A percentile compares a stretch with the other conserved stretches of the same genome.
These are phyloP conservation scores for Amaranthus hypochondriacus DNA, from an alignment of 148 eudicot genomes.

Conservation along the genomic window DNA sequence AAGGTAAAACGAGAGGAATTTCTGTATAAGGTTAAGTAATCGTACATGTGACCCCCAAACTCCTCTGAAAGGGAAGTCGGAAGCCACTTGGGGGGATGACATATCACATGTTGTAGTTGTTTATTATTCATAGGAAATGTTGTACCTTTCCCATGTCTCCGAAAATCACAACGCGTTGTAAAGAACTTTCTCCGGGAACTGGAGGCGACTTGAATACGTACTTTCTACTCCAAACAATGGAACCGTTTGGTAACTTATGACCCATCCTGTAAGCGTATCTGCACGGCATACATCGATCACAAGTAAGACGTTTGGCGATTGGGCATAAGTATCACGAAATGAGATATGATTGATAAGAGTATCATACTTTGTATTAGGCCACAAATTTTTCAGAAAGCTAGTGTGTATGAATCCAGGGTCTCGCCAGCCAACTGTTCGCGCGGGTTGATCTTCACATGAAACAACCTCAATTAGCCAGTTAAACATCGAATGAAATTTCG, in stretches of 20 bases:
- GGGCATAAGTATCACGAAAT: too few species aligned
- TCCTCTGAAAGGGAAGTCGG: too few species aligned
- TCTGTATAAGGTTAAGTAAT: background rate
- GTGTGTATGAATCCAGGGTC: conserved; percentile 68
- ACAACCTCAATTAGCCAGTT: background rate
- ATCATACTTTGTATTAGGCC: conserved; percentile 56
- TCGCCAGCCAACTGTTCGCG: conserved; percentile 70
- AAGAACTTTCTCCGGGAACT: conserved; percentile 69
- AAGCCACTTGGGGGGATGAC: too few species aligned
- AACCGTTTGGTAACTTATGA: conserved; percentile 45
- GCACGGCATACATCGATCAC: conserved; percentile 13
- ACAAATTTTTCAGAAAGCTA: conserved; percentile 50
- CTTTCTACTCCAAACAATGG: conserved; percentile 48
- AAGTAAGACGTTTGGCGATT: background rate
- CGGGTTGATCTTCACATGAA: conserved; percentile 42
- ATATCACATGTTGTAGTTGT: too few species aligned
- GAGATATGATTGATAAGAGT: background rate
- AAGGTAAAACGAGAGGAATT: background rate
- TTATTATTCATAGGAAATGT: background rate
- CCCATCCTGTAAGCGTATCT: conserved; percentile 74
- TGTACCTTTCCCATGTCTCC: conserved; percentile 85
- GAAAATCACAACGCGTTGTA: conserved; percentile 56
- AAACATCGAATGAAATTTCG: background rate
- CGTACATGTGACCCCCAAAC: too few species aligned
- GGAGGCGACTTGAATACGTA: conserved; percentile 61